A percentile compares a stretch with the other conserved stretches of the same genome.
phyloP scores from a whole-genome alignment of 805 yeast species.

The Starmera amethionina region DNA sequence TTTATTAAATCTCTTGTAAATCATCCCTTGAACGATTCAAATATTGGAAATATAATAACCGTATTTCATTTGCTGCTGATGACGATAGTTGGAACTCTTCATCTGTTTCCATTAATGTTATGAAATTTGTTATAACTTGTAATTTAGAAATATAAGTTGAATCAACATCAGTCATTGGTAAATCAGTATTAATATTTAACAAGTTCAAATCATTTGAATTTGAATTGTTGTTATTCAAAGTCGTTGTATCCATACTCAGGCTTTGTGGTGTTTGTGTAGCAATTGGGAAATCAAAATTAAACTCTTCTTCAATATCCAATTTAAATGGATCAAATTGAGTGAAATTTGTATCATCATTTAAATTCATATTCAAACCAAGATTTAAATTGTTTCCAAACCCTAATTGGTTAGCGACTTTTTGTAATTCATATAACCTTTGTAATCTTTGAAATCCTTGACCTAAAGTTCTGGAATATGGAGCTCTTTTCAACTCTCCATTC shows the following conservation, averaged over 20 bases:
- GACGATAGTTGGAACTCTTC: slow-evolving; percentile 1
- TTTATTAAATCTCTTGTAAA: not conserved
- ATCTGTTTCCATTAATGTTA: slow-evolving; percentile 6
- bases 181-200: too few relatives aligned
- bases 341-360: too few relatives aligned
- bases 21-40: not conserved
- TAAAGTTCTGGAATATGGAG: slow-evolving; percentile 17
- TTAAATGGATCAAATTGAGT: not conserved
- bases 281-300: not conserved
- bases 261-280: too few relatives aligned
- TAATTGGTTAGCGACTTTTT: slow-evolving; percentile 3
- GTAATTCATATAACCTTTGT: slow-evolving; percentile 13
- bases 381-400: not conserved
- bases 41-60: not conserved
- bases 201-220: not conserved
- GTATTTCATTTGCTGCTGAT: slow-evolving; percentile 3
- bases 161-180: not conserved
- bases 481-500: slow-evolving; percentile 10
- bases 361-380: not conserved
- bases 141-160: slow-evolving; percentile 1
- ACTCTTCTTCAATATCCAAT: not conserved
- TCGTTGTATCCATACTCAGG: too few relatives aligned
- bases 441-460: slow-evolving; percentile 17
- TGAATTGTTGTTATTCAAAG: not conserved
- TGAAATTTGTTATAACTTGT: slow-evolving; percentile 5